Conservation (phyloP, 2,329 filamentous ascomycete species). For the Metarhizium guizhouense region DNA sequence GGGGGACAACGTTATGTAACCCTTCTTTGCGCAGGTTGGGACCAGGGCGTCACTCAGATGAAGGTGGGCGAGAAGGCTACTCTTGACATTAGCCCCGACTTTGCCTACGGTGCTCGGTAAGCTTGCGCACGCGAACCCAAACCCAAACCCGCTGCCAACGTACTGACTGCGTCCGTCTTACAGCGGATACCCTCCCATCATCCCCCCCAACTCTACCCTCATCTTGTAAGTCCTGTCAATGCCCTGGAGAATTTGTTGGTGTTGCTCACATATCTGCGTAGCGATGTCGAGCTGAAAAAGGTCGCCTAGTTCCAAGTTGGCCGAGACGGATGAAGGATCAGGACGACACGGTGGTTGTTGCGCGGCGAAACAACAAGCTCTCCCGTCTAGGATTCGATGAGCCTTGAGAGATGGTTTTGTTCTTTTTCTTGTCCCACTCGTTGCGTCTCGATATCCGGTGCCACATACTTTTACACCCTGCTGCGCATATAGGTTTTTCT, state of each 20-base stretch:
- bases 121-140: conserved; percentile 35
- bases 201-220: conserved; percentile 65
- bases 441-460: no score
- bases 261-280: conserved; percentile 1
- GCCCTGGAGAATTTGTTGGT: neutral
- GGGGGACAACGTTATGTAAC: neutral
- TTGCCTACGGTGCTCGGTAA: conserved; percentile 11
- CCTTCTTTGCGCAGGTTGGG: conserved; percentile 53
- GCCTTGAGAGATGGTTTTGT: no score
- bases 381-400: no score
- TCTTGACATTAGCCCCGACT: conserved; percentile 59
- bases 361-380: neutral
- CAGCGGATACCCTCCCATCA: conserved; percentile 71
- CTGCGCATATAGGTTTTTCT: no score
- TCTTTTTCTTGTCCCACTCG: no score
- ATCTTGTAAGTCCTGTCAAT: conserved; percentile 3
- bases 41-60: conserved; percentile 80
- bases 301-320: neutral
- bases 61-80: conserved; percentile 82
- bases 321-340: neutral
- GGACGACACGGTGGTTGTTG: neutral
- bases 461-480: no score
- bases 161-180: conserved; percentile 3
- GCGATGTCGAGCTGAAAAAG: conserved; percentile 8
- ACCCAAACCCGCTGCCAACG: neutral